These are phyloP conservation scores for Platanus orientalis DNA, from an alignment of 164 flowering plant genomes.

Conservation along the genomic window DNA sequence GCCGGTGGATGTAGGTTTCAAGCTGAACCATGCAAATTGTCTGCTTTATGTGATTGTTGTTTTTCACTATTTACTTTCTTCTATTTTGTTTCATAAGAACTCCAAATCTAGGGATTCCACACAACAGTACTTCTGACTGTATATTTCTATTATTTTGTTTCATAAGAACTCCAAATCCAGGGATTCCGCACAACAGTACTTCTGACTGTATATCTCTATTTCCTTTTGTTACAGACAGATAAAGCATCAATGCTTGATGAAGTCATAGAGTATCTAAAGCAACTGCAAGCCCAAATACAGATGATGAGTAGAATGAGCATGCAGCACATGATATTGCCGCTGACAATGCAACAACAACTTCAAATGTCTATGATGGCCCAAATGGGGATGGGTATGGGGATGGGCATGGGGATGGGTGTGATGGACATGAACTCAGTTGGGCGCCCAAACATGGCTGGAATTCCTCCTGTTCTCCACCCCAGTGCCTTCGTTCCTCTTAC, in stretches of 20 bases:
- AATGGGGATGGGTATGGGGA: constrained; percentile 47
- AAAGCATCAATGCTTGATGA: constrained; percentile 92
- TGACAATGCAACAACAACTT: constrained; percentile 68
- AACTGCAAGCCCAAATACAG: constrained; percentile 70
- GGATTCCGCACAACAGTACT: too few species aligned
- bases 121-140: too few species aligned
- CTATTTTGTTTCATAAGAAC: too few species aligned
- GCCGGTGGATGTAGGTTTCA: too few species aligned
- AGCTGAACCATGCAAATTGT: too few species aligned
- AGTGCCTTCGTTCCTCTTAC: constrained; percentile 38
- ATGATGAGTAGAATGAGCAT: constrained; percentile 62
- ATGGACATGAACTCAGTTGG: constrained; percentile 50
- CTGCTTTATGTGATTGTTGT: too few species aligned
- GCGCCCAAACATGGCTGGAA: constrained; percentile 35
- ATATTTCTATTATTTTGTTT: too few species aligned
- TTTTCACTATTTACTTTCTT: too few species aligned
- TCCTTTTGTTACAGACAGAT: constrained; percentile 49
- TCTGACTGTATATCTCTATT: too few species aligned
- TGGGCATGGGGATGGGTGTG: constrained; percentile 59
- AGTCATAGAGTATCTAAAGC: constrained; percentile 83
- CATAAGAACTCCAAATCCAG: too few species aligned
- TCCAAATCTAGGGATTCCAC: too few species aligned
- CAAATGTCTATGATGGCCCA: constrained; percentile 75
- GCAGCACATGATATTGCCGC: constrained; percentile 66
- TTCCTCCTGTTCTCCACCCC: constrained; percentile 46